Evolutionary conservation across 345 rosid genomes (phyloP), one percentile per base, ranked within the genome.

Genomic region (Psidium friedrichsthalianum): DNA sequence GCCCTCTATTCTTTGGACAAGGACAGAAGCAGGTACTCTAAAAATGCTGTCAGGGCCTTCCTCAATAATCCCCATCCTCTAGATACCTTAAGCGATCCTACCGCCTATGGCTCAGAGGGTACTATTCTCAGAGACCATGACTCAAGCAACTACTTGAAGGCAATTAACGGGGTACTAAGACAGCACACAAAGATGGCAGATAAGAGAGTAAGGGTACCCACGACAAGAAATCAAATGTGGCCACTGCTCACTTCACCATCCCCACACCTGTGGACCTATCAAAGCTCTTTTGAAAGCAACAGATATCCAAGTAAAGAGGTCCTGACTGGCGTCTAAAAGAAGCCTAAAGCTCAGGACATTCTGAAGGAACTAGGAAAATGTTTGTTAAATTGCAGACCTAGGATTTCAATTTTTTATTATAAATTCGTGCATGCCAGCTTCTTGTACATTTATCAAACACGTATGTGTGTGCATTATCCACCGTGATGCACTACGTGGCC

Each of bases 41-140:
- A 85, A 54, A 69, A 86, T 20, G 97, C 96, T 42, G 59, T 97
- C 24, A 92, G 88, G 82, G 94, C 93, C 74, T 97, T 97, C 88
- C 91, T 97, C 32, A 95, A 97, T 84, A 82, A 86, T 42, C 98
- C 99, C 18, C 96, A 97, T 83, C 99, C 98, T 24, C 88, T 97
- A 49, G 94, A 91, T 74, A 97, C 95, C 16, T 90, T 97, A 82
- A 94, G 99, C 29, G 92, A 94, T 85, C 98, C 96, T 1, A 90
- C 93, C 2, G 98, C 99, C 29, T 96, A 97, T 56, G 98, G 98
- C 52, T 94, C 98, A 8, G 94, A 95, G 32, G 98, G 98, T 58
- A 91, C 96, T 49, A 93, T 97, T 58, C 90, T 94, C 85, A 90
- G 99, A 89, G 98, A 97, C 89, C 99, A 95, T 14, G 95, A 95